Evolutionary conservation across 768 basidiomycete genomes (phyloP).

Genomic region (Kockovaella imperatae): DNA sequence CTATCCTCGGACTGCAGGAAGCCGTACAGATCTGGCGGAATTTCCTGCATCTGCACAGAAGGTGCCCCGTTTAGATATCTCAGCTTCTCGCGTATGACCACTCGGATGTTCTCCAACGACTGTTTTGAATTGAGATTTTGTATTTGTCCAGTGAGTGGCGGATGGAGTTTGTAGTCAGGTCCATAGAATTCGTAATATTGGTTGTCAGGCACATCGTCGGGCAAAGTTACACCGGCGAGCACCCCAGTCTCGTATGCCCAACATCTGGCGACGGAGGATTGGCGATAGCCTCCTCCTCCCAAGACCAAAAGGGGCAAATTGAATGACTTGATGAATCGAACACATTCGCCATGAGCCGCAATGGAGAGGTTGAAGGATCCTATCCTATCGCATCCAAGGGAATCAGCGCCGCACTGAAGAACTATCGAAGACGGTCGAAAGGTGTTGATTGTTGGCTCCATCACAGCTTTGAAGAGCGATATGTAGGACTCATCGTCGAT

Average conservation of each 20-base stretch:
- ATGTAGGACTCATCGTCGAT: constrained; percentile 97
- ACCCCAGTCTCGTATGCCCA: constrained; percentile 98
- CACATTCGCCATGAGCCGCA: constrained; percentile 95
- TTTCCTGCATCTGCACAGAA: constrained; percentile 92
- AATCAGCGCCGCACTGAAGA: constrained; percentile 94
- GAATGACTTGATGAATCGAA: constrained; percentile 90
- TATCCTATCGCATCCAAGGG: constrained; percentile 84
- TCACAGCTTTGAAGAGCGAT: constrained; percentile 87
- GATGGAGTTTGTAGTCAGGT: constrained; percentile 87
- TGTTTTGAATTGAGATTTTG: constrained; percentile 84
- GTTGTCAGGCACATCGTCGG: constrained; percentile 78
- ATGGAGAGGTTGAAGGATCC: constrained; percentile 98
- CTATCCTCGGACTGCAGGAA: constrained; percentile 63
- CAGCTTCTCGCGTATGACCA: constrained; percentile 75
- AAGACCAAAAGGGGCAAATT: constrained; percentile 82
- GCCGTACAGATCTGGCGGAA: constrained; percentile 79
- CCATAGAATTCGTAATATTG: constrained; percentile 89
- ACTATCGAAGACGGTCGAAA: constrained; percentile 88
- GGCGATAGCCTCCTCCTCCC: constrained; percentile 93
- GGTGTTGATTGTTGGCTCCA: constrained; percentile 82
- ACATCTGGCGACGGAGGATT: constrained; percentile 94
- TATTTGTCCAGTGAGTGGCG: constrained; percentile 66
- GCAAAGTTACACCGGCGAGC: constrained; percentile 68
- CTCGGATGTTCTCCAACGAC: constrained; percentile 77
- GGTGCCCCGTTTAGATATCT: constrained; percentile 91